A percentile compares a stretch with the other conserved stretches of the same genome.
Conservation (phyloP, 2,329 filamentous ascomycete species). For the Laburnicola sp. region DNA sequence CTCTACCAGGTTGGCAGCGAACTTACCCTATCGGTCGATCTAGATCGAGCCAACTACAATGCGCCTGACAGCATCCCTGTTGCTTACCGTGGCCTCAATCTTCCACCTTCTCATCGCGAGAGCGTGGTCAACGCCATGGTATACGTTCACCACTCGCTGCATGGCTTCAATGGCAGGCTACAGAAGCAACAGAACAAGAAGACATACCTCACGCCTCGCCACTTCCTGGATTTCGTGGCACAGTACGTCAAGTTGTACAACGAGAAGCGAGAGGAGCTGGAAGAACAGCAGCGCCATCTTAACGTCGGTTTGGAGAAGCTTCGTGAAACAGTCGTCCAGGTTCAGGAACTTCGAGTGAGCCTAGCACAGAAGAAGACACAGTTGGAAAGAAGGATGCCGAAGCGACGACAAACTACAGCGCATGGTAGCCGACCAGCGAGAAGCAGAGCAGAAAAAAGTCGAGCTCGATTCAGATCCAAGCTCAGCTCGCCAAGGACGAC, state of each 20-base stretch:
- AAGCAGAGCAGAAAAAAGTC: conserved; percentile 88
- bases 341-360: conserved; percentile 85
- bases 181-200: conserved; percentile 89
- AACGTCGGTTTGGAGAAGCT: conserved; percentile 98
- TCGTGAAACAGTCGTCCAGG: conserved; percentile 94
- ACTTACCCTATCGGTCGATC: conserved; percentile 91
- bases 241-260: conserved; percentile 98
- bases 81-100: conserved; percentile 79
- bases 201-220: conserved; percentile 91
- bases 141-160: conserved; percentile 93
- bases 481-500: conserved; percentile 84
- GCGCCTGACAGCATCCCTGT: conserved; percentile 91
- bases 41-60: conserved; percentile 82
- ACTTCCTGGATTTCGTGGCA: conserved; percentile 96
- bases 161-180: conserved; percentile 83
- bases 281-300: conserved; percentile 97
- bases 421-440: conserved; percentile 94
- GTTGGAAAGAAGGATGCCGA: conserved; percentile 90
- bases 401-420: conserved; percentile 93
- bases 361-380: conserved; percentile 93
- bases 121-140: conserved; percentile 98
- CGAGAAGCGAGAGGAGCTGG: conserved; percentile 96
- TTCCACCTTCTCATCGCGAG: conserved; percentile 89
- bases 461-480: conserved; percentile 85
- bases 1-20: conserved; percentile 97